Percentiles rank a stretch among this genome's conserved stretches.
These are phyloP conservation scores for Mycocentrospora acerina DNA, from an alignment of 2,329 filamentous ascomycete genomes.

Conservation along the genomic window DNA sequence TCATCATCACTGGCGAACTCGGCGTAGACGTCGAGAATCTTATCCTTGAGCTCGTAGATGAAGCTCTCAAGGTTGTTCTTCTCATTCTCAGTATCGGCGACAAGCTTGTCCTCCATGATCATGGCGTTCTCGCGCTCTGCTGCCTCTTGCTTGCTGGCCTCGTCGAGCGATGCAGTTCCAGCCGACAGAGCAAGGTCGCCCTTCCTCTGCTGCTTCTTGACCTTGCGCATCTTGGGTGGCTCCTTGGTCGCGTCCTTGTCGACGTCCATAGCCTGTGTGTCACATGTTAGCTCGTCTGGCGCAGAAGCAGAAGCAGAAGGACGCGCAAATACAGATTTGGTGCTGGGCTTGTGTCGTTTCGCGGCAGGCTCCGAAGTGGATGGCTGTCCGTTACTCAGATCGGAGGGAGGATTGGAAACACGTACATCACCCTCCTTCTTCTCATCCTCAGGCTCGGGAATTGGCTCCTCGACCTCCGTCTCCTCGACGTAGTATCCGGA, in stretches of 20 bases:
- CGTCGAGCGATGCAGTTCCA: slow-evolving; percentile 78
- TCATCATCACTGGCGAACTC: slow-evolving; percentile 90
- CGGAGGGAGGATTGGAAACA: slow-evolving; percentile 37
- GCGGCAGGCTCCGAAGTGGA: slow-evolving; percentile 26
- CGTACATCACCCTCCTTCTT: slow-evolving; percentile 72
- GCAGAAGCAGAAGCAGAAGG: slow-evolving; percentile 24
- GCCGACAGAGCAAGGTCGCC: slow-evolving; percentile 87
- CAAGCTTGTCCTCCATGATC: slow-evolving; percentile 98
- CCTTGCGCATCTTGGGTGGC: slow-evolving; percentile 83
- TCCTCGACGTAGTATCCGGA: slow-evolving; percentile 98
- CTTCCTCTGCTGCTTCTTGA: slow-evolving; percentile 99
- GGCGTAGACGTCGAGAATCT: slow-evolving; percentile 88
- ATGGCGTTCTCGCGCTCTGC: slow-evolving; percentile 84
- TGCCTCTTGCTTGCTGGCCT: slow-evolving; percentile 63
- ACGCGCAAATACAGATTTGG: slow-evolving; percentile 27
- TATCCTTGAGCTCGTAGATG: slow-evolving; percentile 95
- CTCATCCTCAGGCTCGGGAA: slow-evolving; percentile 67
- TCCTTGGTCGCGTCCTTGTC: slow-evolving; percentile 42
- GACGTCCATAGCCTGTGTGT: slow-evolving; percentile 42
- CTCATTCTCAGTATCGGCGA: slow-evolving; percentile 97
- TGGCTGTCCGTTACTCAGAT: slow-evolving; percentile 22
- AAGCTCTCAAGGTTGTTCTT: slow-evolving; percentile 99
- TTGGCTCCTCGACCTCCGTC: slow-evolving; percentile 91
- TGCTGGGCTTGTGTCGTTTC: slow-evolving; percentile 35
- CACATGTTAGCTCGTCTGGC: slow-evolving; percentile 30